Percentiles rank a stretch among this genome's conserved stretches.
Conservation (phyloP, 2,329 filamentous ascomycete genomes). For the Sodiomyces alkalinus region DNA sequence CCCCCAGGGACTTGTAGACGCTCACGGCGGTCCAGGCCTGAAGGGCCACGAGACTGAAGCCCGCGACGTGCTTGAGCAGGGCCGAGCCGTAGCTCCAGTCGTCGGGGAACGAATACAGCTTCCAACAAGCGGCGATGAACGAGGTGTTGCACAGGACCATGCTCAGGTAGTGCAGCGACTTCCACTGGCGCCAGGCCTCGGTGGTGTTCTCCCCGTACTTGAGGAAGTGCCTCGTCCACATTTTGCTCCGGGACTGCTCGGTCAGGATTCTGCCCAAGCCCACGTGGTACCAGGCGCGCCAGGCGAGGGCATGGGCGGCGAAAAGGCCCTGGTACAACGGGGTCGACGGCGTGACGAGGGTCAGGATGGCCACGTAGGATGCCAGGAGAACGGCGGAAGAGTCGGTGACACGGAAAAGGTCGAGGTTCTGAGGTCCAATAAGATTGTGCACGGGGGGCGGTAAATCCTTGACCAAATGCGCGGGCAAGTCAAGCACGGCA, state of each 20-base stretch:
- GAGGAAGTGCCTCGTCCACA: slow-evolving; percentile 94
- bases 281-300: slow-evolving; percentile 84
- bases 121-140: slow-evolving; percentile 86
- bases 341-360: slow-evolving; percentile 64
- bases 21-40: slow-evolving; percentile 88
- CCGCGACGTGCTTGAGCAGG: slow-evolving; percentile 75
- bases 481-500: slow-evolving; percentile 7
- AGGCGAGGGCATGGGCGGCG: slow-evolving; percentile 61
- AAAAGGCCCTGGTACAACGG: slow-evolving; percentile 63
- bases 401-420: slow-evolving; percentile 79
- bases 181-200: slow-evolving; percentile 97
- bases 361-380: slow-evolving; percentile 58
- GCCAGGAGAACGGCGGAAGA: slow-evolving; percentile 64
- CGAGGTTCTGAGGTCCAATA: slow-evolving; percentile 68
- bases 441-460: slow-evolving; percentile 68
- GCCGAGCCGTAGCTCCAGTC: slow-evolving; percentile 83
- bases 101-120: slow-evolving; percentile 78
- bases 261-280: slow-evolving; percentile 78
- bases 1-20: slow-evolving; percentile 88
- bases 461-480: no score
- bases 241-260: slow-evolving; percentile 75
- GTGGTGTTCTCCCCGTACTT: slow-evolving; percentile 85
- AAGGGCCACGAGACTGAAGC: slow-evolving; percentile 63
- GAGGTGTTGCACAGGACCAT: slow-evolving; percentile 81
- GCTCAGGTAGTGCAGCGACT: slow-evolving; percentile 84